These are phyloP conservation scores for Cutaneotrichosporon spelunceum DNA, from an alignment of 1,284 basidiomycete genomes.

Conservation along the genomic window DNA sequence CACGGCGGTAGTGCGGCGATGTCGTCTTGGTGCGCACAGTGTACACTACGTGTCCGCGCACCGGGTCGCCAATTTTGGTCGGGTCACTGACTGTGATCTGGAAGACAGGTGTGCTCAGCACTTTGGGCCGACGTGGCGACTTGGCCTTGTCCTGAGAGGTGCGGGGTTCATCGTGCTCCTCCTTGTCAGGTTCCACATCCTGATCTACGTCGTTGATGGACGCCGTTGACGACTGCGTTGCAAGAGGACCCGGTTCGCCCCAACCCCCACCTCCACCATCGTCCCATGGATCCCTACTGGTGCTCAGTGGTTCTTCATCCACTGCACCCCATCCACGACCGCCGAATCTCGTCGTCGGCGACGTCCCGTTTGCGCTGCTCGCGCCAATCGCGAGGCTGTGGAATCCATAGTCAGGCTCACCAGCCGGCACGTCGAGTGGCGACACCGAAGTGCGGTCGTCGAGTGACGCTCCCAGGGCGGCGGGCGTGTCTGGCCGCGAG, in stretches of 20 bases:
- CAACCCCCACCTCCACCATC: conserved; percentile 10
- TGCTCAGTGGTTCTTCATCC: conserved; percentile 19
- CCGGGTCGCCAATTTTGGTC: conserved; percentile 87
- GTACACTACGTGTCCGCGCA: conserved; percentile 88
- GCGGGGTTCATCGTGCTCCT: not conserved
- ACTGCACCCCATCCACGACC: conserved; percentile 23
- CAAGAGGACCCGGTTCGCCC: conserved; percentile 25
- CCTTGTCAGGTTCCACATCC: conserved; percentile 6
- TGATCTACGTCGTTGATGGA: conserved; percentile 14
- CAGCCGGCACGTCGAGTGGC: conserved; percentile 40
- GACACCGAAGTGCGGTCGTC: conserved; percentile 43
- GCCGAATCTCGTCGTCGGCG: conserved; percentile 5
- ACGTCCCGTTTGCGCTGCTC: conserved; percentile 7
- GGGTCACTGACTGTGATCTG: conserved; percentile 85
- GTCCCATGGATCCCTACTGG: conserved; percentile 14
- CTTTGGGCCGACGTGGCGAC: conserved; percentile 24
- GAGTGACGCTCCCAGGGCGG: conserved; percentile 14
- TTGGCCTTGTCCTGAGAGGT: not conserved
- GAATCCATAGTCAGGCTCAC: conserved; percentile 38
- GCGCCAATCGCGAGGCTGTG: conserved; percentile 39
- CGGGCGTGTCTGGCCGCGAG: conserved; percentile 31
- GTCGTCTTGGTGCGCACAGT: conserved; percentile 88
- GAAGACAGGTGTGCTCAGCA: conserved; percentile 53
- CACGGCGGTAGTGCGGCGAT: conserved; percentile 74
- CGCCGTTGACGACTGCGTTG: conserved; percentile 13